A percentile compares a stretch with the other conserved stretches of the same genome.
Evolutionary conservation across 371 early-diverging fungal species (phyloP).

Genomic region (Dinochytrium kinnereticum): DNA sequence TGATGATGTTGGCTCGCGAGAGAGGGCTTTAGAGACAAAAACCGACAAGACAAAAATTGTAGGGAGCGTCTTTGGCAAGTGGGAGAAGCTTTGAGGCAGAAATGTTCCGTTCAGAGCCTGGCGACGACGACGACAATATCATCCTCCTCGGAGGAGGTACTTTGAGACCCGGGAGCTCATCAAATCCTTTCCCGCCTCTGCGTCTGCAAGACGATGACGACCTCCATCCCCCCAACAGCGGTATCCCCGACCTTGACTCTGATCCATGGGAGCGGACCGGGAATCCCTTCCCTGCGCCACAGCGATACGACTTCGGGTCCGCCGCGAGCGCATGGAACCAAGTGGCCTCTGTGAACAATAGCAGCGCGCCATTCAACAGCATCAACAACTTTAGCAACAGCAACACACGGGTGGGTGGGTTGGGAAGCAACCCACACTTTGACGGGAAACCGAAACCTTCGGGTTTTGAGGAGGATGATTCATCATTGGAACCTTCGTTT

Average conservation of each 20-base stretch:
- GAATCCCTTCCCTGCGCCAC: not conserved
- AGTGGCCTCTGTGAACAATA: not conserved
- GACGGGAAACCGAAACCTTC: not conserved
- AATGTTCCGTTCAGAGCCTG: too few relatives aligned
- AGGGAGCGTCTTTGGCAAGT: too few relatives aligned
- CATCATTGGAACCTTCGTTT: constrained; percentile 1
- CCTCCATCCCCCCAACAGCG: not conserved
- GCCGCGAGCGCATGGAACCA: not conserved
- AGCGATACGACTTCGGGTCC: not conserved
- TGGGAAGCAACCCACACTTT: not conserved
- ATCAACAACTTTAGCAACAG: not conserved
- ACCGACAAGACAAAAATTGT: too few relatives aligned
- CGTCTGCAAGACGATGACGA: not conserved
- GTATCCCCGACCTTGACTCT: not conserved
- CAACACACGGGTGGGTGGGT: too few relatives aligned
- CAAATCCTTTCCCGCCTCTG: not conserved
- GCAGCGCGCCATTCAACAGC: not conserved
- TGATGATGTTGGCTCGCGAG: too few relatives aligned
- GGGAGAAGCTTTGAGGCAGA: too few relatives aligned
- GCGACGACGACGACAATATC: not conserved
- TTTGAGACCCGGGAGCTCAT: too few relatives aligned
- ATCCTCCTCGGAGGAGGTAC: not conserved
- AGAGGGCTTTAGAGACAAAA: too few relatives aligned
- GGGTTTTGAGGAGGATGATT: not conserved
- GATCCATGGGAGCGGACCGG: constrained; percentile 5